Base-by-base conservation (phyloP, 495 filamentous ascomycete species). In the Aspergillus sparsus region DNA sequence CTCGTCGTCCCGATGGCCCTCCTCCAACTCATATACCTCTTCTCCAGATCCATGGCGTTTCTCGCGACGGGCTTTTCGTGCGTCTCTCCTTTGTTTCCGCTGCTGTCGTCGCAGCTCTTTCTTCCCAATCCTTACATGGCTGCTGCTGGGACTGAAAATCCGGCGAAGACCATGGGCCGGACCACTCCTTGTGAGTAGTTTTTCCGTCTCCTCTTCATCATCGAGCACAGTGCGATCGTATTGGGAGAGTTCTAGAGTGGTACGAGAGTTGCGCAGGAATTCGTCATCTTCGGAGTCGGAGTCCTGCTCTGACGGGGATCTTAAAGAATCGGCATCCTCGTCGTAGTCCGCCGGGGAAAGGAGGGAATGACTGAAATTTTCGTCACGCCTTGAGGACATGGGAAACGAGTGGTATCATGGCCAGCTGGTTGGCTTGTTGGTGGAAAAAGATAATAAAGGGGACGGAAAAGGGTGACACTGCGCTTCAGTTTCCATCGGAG, bases 11-110 rank as follows among this genome's bases (percentile, higher is more conserved):
- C 86, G 83, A 7, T 85, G 83, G 13, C 91, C 88, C 65, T 91
- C 88, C 67, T 96, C 90, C 89, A 92, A 92, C 66, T 94, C 89
- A 68, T 89, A 90, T 87, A 96, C 90, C 69, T 93, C 74, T 66
- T 87, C 81, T 31, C 88, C 87, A 65, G 91, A 86, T 66, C 91
- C 88, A 7, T 81, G 83, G 32, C 67, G 63, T 44, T 68, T 69
- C 70, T 62, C 81, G 63, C 70, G 67, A 18, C 53, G 83, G 76
- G 54, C 80, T 74, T 56, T 74, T 65, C 67, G 81, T 56, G 59
- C 83, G 61, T 60, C 79, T 70, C 18, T 80, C 72, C 61, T 73
- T 72, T 72, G 81, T 79, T 71, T 62, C 63, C 58, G 66, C 66
- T 76, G 76, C 61, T 72, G 68, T 64, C 72, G 76, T 58, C 66